These are phyloP conservation scores for Poa annua DNA, from an alignment of 176 grass and related monocot genomes.

Conservation along the genomic window DNA sequence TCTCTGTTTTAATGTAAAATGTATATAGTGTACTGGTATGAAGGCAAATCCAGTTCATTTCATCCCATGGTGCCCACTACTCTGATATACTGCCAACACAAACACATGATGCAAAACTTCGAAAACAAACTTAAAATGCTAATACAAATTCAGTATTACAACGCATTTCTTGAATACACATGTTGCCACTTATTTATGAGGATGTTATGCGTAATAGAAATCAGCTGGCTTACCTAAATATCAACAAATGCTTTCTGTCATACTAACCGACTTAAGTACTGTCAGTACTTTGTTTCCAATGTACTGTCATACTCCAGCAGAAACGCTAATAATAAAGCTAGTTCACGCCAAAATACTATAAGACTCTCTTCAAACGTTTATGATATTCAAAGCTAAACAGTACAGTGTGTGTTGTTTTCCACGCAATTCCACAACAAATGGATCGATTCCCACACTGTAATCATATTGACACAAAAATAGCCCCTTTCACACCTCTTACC, in stretches of 20 bases:
- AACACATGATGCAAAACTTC: background rate
- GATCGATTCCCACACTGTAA: background rate
- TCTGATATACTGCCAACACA: background rate
- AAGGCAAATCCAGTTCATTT: background rate
- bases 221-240: background rate
- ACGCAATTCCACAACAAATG: background rate
- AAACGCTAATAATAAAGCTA: conserved; percentile 30
- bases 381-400: background rate
- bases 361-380: background rate
- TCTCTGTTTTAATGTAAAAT: conserved; percentile 19
- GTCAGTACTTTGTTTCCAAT: background rate
- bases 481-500: background rate
- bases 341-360: background rate
- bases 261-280: conserved; percentile 24
- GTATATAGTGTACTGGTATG: background rate
- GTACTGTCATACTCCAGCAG: background rate
- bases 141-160: conserved; percentile 7
- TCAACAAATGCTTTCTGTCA: background rate
- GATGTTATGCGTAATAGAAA: background rate
- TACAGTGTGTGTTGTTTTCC: background rate
- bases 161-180: background rate
- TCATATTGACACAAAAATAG: conserved; percentile 10
- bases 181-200: background rate
- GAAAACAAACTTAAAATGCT: conserved; percentile 7
- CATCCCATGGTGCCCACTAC: background rate